Evolutionary conservation across 163 green algal genomes (phyloP).

Genomic region (Chlamydomonas reinhardtii): DNA sequence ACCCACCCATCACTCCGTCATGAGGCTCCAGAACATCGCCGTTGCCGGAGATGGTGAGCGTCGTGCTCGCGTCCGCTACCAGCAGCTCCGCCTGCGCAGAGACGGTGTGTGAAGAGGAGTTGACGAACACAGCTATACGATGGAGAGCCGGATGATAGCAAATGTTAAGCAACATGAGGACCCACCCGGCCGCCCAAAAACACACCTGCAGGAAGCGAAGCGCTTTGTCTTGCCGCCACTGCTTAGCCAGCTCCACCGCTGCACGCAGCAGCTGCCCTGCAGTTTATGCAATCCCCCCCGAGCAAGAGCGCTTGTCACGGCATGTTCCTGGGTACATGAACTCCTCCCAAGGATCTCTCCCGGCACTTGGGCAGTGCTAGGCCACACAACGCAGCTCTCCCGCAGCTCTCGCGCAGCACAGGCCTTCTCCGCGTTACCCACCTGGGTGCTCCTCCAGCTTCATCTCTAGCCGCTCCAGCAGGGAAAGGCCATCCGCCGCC

Average conservation of each 20-base stretch:
- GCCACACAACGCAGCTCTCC: too few relatives aligned
- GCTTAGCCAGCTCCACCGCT: conserved; percentile 96
- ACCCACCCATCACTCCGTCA: conserved; percentile 88
- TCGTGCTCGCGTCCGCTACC: conserved; percentile 82
- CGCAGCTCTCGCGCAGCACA: too few relatives aligned
- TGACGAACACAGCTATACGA: too few relatives aligned
- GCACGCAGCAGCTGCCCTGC: conserved; percentile 90
- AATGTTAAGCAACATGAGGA: too few relatives aligned
- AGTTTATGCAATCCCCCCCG: too few relatives aligned
- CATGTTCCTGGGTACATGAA: too few relatives aligned
- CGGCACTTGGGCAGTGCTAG: too few relatives aligned
- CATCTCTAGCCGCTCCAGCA: conserved; percentile 87
- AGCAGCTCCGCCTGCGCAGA: conserved; percentile 89
- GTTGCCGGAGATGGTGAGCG: conserved; percentile 75
- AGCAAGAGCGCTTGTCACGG: background rate
- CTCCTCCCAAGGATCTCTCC: too few relatives aligned
- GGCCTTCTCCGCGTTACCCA: conserved; percentile 1
- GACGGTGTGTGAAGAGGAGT: too few relatives aligned
- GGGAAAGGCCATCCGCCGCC: conserved; percentile 83
- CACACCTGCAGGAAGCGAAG: conserved; percentile 89
- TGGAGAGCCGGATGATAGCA: too few relatives aligned
- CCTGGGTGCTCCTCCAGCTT: conserved; percentile 90
- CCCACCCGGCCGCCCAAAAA: too few relatives aligned
- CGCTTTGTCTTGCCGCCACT: conserved; percentile 96
- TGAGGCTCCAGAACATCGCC: conserved; percentile 96